Conservation (phyloP, 352 stramenopile genomes). For the Phytophthora pisi region DNA sequence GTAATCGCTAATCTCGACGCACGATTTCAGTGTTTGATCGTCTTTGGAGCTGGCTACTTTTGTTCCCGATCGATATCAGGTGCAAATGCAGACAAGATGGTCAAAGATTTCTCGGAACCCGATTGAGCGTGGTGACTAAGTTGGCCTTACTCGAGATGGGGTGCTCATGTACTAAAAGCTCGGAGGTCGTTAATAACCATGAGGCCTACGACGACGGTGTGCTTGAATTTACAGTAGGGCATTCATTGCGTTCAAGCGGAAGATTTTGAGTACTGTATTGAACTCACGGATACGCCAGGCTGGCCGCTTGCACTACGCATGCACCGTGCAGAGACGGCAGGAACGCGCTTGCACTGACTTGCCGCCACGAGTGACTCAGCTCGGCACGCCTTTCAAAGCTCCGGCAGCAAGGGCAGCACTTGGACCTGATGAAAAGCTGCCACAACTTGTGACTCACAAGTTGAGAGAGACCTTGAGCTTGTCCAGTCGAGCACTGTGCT, state of each 20-base stretch:
- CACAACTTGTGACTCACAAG: too few relatives aligned
- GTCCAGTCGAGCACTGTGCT: conserved; percentile 15
- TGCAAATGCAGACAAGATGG: conserved; percentile 7
- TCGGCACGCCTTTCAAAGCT: conserved; percentile 2
- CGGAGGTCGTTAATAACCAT: background rate
- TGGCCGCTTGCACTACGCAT: background rate
- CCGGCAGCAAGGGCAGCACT: background rate
- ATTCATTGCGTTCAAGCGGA: background rate
- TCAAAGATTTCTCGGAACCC: conserved; percentile 5
- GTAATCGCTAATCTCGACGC: conserved; percentile 25
- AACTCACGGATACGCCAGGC: background rate
- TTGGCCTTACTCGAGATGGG: too few relatives aligned
- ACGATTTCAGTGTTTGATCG: conserved; percentile 33
- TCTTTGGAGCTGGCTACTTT: conserved; percentile 22
- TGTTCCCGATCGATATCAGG: conserved; percentile 22
- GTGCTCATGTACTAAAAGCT: background rate
- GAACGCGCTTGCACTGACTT: background rate
- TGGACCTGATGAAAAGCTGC: background rate
- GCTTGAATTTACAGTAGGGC: too few relatives aligned
- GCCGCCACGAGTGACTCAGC: conserved; percentile 9
- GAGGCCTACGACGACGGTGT: too few relatives aligned
- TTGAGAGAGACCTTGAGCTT: conserved; percentile 9
- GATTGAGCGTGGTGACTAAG: background rate
- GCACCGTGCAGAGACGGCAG: conserved; percentile 1
- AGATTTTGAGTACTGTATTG: background rate